Evolutionary conservation across 352 stramenopile species (phyloP).

Genomic region (Globisporangium parvum): DNA sequence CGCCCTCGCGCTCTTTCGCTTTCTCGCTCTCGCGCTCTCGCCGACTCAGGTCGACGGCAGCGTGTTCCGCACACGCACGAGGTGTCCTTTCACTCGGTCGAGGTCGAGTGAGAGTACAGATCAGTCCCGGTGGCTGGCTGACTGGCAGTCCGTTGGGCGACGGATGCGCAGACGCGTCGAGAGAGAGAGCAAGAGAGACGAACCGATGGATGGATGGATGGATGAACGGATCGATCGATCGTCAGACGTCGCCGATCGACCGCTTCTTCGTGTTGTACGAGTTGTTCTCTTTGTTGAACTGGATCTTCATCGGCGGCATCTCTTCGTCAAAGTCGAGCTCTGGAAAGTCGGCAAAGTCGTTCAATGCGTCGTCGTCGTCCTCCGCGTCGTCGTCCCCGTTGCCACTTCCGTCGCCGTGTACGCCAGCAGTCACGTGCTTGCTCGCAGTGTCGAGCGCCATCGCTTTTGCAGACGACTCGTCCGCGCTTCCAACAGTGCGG

Average conservation of each 20-base stretch:
- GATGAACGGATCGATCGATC: background rate
- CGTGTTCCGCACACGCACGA: too few relatives aligned
- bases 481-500: slow-evolving; percentile 1
- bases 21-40: too few relatives aligned
- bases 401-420: background rate
- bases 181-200: background rate
- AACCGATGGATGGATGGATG: background rate
- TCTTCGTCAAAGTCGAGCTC: slow-evolving; percentile 71
- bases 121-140: too few relatives aligned
- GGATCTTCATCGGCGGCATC: slow-evolving; percentile 33
- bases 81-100: too few relatives aligned
- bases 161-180: background rate
- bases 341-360: slow-evolving; percentile 72
- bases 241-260: slow-evolving; percentile 59
- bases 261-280: slow-evolving; percentile 52
- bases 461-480: slow-evolving; percentile 10
- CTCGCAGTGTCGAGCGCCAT: slow-evolving; percentile 10
- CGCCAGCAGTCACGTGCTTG: slow-evolving; percentile 3
- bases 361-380: slow-evolving; percentile 49
- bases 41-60: too few relatives aligned
- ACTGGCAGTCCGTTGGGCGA: background rate
- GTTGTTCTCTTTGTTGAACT: slow-evolving; percentile 65
- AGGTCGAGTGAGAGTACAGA: too few relatives aligned
- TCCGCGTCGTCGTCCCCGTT: background rate
- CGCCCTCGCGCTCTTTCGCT: too few relatives aligned